These are phyloP conservation scores for Helichrysum umbraculigerum DNA, from an alignment of 129 eudicot genomes.

Conservation along the genomic window DNA sequence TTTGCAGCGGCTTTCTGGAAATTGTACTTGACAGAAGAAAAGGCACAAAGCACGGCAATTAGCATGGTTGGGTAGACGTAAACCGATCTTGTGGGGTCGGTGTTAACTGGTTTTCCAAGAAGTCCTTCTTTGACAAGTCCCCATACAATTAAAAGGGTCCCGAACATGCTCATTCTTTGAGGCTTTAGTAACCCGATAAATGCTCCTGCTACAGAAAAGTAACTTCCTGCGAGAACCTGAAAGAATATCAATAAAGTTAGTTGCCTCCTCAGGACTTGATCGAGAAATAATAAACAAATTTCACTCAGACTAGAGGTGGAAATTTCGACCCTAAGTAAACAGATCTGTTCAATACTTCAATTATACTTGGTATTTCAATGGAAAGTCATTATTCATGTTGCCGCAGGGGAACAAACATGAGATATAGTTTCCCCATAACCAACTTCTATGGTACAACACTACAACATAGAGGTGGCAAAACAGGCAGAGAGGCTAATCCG, in stretches of 20 bases:
- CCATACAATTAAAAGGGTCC: slow-evolving; percentile 84
- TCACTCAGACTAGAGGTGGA: not conserved
- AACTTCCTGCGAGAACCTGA: slow-evolving; percentile 96
- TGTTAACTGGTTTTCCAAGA: slow-evolving; percentile 61
- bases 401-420: not conserved
- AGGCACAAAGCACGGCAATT: slow-evolving; percentile 70
- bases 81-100: slow-evolving; percentile 65
- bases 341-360: too few relatives aligned
- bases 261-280: not conserved
- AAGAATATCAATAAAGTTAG: not conserved
- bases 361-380: not conserved
- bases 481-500: not conserved
- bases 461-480: not conserved
- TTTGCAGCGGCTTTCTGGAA: slow-evolving; percentile 49
- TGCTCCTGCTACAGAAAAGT: slow-evolving; percentile 88
- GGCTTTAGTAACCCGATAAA: slow-evolving; percentile 74
- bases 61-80: slow-evolving; percentile 93
- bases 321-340: not conserved
- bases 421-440: slow-evolving; percentile 1
- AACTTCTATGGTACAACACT: not conserved
- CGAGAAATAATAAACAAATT: not conserved
- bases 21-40: slow-evolving; percentile 81
- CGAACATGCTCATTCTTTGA: slow-evolving; percentile 98
- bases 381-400: not conserved
- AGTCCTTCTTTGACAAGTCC: slow-evolving; percentile 95